Evolutionary conservation across 495 filamentous ascomycete species (phyloP).

Genomic region (Mycothermus thermophilus): DNA sequence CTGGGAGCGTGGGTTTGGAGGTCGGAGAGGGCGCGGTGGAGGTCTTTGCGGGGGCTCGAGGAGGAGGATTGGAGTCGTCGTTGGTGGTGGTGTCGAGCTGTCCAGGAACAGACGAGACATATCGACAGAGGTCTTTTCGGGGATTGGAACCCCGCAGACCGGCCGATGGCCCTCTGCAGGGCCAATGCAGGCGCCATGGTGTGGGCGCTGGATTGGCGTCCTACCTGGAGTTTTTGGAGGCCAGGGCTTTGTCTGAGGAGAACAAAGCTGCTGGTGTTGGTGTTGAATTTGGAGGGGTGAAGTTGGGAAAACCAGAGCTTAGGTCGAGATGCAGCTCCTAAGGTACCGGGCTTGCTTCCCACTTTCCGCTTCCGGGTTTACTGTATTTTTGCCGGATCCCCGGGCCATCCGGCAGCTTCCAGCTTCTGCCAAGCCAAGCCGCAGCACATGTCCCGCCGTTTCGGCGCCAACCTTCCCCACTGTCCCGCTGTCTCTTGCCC

Average conservation of each 20-base stretch:
- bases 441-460: no score
- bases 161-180: conserved; percentile 14
- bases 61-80: conserved; percentile 12
- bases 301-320: neutral
- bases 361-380: no score
- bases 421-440: conserved; percentile 2
- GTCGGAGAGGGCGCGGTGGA: conserved; percentile 47
- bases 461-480: no score
- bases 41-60: conserved; percentile 26
- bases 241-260: neutral
- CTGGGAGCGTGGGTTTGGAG: conserved; percentile 48
- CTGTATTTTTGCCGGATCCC: no score
- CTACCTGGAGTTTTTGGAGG: neutral
- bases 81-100: neutral
- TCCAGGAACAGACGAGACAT: conserved; percentile 30
- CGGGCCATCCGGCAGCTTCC: conserved; percentile 9
- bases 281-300: neutral
- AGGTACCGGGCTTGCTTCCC: no score
- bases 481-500: no score
- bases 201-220: neutral
- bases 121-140: conserved; percentile 12
- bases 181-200: conserved; percentile 24
- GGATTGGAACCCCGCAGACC: conserved; percentile 1
- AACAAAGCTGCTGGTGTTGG: no score
- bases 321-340: no score